Percentiles rank a stretch among this genome's conserved stretches.
These are phyloP conservation scores for Exophiala sp. DNA, from an alignment of 2,329 filamentous ascomycete genomes.

Conservation along the genomic window DNA sequence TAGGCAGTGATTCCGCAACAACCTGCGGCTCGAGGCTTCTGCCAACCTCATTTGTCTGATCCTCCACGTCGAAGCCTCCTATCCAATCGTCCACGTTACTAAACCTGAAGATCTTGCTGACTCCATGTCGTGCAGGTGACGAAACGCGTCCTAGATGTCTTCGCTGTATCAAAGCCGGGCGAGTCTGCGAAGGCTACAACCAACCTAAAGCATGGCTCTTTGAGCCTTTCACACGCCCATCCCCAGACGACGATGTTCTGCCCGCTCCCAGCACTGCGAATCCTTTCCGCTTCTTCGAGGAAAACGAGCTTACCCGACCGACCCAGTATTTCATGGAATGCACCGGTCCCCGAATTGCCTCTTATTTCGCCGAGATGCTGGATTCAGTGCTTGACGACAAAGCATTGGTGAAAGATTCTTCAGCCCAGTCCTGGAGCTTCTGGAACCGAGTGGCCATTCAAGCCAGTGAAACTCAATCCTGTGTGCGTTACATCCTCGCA, in stretches of 20 bases:
- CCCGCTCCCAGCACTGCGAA: conserved; percentile 6
- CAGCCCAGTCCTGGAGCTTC: conserved; percentile 11
- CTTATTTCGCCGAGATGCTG: conserved; percentile 21
- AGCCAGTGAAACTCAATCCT: conserved; percentile 13
- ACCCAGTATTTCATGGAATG: conserved; percentile 18
- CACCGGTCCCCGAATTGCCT: conserved; percentile 16
- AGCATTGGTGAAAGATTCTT: conserved; percentile 6
- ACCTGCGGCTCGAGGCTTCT: too few relatives aligned
- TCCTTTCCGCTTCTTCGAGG: conserved; percentile 17
- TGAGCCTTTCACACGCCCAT: neutral
- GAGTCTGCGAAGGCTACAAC: conserved; percentile 31
- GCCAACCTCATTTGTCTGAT: too few relatives aligned
- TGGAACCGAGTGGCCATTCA: conserved; percentile 17
- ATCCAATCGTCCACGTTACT: neutral
- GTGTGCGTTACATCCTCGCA: conserved; percentile 15
- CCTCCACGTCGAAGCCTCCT: too few relatives aligned
- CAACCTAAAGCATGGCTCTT: conserved; percentile 16
- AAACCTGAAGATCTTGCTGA: neutral
- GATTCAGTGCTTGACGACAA: conserved; percentile 21
- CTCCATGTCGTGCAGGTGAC: conserved; percentile 21
- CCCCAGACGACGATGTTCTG: neutral
- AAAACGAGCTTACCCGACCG: conserved; percentile 13
- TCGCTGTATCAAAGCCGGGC: conserved; percentile 31
- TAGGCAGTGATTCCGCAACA: too few relatives aligned
- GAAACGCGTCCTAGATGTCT: conserved; percentile 30